Evolutionary conservation across 2,329 filamentous ascomycete genomes (phyloP).

Genomic region (Macrophomina phaseolina): DNA sequence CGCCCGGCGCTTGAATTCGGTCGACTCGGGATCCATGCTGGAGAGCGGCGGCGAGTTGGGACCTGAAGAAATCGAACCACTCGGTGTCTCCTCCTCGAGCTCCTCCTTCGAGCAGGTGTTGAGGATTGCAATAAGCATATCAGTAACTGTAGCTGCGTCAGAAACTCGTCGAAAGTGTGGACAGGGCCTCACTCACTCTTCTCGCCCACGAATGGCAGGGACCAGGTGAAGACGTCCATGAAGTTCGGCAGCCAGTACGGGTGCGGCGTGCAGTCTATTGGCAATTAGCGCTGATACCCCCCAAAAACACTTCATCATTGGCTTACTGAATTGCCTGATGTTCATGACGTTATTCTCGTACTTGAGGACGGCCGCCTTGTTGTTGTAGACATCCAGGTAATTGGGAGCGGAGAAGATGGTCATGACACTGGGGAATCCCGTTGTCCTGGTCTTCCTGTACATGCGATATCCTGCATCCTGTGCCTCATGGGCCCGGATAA

Average conservation of each 20-base stretch:
- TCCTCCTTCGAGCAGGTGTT: constrained; percentile 99
- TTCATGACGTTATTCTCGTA: constrained; percentile 99
- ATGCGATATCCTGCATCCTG: constrained; percentile 98
- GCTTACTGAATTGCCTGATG: constrained; percentile 86
- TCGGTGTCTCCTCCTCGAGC: constrained; percentile 84
- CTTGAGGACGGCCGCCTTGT: constrained; percentile 98
- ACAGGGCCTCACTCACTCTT: constrained; percentile 61
- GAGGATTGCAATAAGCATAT: constrained; percentile 98
- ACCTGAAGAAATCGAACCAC: constrained; percentile 68
- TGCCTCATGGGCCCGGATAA: constrained; percentile 97
- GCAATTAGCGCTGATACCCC: neutral
- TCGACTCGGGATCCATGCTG: constrained; percentile 76
- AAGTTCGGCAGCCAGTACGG: constrained; percentile 99
- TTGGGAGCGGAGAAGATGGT: constrained; percentile 99
- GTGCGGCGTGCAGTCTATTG: constrained; percentile 85
- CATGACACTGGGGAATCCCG: constrained; percentile 98
- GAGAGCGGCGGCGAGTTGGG: constrained; percentile 75
- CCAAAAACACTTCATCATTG: neutral
- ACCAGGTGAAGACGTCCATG: constrained; percentile 99
- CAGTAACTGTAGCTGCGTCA: constrained; percentile 65
- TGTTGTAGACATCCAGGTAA: constrained; percentile 99
- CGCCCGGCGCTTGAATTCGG: constrained; percentile 90
- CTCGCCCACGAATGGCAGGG: constrained; percentile 95
- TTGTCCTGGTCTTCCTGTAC: constrained; percentile 98
- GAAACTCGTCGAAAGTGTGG: neutral